These are phyloP conservation scores for Pseudonitzschia pungens DNA, from an alignment of 108 stramenopile species.

Conservation along the genomic window DNA sequence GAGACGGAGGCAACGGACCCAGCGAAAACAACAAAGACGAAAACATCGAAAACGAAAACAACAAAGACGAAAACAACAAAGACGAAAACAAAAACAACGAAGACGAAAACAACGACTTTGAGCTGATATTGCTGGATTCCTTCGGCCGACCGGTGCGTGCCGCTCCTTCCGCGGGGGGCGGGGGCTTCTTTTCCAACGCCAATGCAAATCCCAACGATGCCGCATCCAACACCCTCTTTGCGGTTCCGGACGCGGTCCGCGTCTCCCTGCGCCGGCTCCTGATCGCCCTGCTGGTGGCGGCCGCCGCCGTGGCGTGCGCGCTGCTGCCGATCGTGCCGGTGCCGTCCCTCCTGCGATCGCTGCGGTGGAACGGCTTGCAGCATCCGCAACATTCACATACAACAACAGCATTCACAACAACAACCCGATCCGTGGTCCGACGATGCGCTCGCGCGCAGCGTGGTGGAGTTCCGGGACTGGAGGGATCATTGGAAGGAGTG, in stretches of 20 bases:
- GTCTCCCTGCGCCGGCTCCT: conserved; percentile 39
- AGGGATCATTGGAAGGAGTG: conserved; percentile 30
- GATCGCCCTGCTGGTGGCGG: conserved; percentile 42
- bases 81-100: conserved; percentile 10
- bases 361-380: neutral
- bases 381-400: no score
- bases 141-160: neutral
- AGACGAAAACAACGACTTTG: conserved; percentile 33
- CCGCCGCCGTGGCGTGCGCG: conserved; percentile 39
- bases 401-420: no score
- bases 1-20: conserved; percentile 10
- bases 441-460: conserved; percentile 31
- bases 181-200: neutral
- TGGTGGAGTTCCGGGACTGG: conserved; percentile 25
- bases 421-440: conserved; percentile 33
- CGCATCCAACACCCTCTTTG: no score
- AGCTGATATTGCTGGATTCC: conserved; percentile 24
- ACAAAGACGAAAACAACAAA: conserved; percentile 12
- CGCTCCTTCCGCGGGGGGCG: neutral
- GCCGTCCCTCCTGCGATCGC: neutral
- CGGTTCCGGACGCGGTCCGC: conserved; percentile 14
- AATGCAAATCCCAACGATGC: conserved; percentile 11
- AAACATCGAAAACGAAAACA: conserved; percentile 21
- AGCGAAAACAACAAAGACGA: neutral
- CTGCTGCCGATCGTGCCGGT: conserved; percentile 43